phyloP scores from a whole-genome alignment of 768 basidiomycete genomes.

The Baorangia bicolor region DNA sequence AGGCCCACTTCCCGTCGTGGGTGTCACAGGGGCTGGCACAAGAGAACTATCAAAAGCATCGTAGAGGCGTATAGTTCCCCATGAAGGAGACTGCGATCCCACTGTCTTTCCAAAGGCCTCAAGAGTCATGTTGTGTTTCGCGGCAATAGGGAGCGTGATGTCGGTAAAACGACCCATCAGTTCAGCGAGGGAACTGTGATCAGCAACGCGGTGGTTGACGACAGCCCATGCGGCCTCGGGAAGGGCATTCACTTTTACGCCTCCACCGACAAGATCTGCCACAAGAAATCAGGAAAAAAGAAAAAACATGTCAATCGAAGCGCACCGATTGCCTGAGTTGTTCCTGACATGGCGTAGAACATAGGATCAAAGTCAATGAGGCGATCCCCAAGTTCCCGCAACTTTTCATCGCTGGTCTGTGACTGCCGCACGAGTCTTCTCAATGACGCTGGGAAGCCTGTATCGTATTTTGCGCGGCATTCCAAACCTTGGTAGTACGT shows the following conservation, averaged over 20 bases:
- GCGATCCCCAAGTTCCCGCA: constrained; percentile 10
- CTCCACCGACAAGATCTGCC: constrained; percentile 42
- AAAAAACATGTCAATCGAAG: not conserved
- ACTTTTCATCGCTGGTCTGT: constrained; percentile 19
- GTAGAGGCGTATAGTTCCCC: constrained; percentile 37
- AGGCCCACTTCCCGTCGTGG: constrained; percentile 35
- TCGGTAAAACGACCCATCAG: constrained; percentile 13
- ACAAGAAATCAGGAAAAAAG: constrained; percentile 24
- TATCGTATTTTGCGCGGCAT: constrained; percentile 42
- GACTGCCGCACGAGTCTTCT: constrained; percentile 25
- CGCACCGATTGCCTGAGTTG: constrained; percentile 31
- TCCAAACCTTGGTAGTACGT: constrained; percentile 35
- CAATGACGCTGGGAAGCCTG: constrained; percentile 29
- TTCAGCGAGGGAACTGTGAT: constrained; percentile 26
- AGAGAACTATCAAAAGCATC: constrained; percentile 37
- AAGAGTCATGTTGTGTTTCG: constrained; percentile 40
- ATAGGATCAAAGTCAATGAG: constrained; percentile 23
- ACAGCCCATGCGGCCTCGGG: constrained; percentile 42
- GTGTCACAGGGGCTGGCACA: constrained; percentile 44
- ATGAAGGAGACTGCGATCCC: constrained; percentile 22
- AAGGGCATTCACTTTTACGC: constrained; percentile 46
- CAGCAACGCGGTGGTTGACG: constrained; percentile 35
- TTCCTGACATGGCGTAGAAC: constrained; percentile 21
- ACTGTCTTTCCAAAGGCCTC: constrained; percentile 40
- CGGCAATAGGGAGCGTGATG: constrained; percentile 15